Evolutionary conservation across 2,329 filamentous ascomycete species (phyloP).

Genomic region (Ilyonectria sp.): DNA sequence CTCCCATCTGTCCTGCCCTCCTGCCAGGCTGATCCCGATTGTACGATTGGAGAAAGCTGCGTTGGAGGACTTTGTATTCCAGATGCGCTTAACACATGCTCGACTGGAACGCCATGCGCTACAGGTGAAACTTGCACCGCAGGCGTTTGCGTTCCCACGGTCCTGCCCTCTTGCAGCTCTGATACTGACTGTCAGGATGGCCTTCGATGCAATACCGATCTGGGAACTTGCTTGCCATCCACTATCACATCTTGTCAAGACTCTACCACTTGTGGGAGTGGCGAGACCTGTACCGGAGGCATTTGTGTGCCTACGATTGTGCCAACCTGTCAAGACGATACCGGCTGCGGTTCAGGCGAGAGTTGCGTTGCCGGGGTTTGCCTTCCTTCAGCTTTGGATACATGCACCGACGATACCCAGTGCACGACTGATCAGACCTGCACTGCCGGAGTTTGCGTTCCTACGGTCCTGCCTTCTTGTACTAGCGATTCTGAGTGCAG

Average conservation of each 20-base stretch:
- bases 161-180: not conserved
- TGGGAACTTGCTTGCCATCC: slow-evolving; percentile 9
- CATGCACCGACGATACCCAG: slow-evolving; percentile 3
- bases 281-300: slow-evolving; percentile 7
- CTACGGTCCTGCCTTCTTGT: slow-evolving; percentile 16
- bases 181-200: not conserved
- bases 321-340: not conserved
- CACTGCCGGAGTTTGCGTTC: slow-evolving; percentile 19
- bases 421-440: slow-evolving; percentile 13
- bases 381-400: slow-evolving; percentile 4
- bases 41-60: not conserved
- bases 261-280: not conserved
- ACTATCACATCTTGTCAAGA: slow-evolving; percentile 1
- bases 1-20: not conserved
- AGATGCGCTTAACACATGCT: not conserved
- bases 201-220: not conserved
- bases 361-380: slow-evolving; percentile 6
- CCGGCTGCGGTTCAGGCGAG: not conserved
- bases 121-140: slow-evolving; percentile 1
- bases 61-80: not conserved
- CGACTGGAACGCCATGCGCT: not conserved
- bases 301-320: not conserved
- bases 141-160: slow-evolving; percentile 14
- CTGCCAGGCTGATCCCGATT: not conserved
- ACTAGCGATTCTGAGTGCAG: not conserved